Percentiles rank a stretch among this genome's conserved stretches.
phyloP scores from a whole-genome alignment of 1,284 basidiomycete species.

The Stygiomarasmius scandens region DNA sequence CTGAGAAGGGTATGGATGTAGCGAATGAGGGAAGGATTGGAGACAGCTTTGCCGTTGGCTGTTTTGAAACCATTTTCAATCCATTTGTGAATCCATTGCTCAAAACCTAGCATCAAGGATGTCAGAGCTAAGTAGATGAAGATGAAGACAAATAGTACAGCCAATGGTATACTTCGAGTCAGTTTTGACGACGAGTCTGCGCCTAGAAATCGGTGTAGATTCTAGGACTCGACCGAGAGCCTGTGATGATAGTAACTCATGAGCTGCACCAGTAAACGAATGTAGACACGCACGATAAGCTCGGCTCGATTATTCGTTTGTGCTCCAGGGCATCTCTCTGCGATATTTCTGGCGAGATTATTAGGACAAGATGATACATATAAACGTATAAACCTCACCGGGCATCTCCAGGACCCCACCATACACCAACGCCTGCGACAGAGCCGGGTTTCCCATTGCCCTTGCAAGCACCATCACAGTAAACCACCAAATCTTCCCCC shows the following conservation, averaged over 20 bases:
- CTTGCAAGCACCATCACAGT: slow-evolving; percentile 66
- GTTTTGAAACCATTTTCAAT: slow-evolving; percentile 43
- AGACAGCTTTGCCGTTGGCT: slow-evolving; percentile 44
- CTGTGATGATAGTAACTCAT: slow-evolving; percentile 29
- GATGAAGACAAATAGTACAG: slow-evolving; percentile 35
- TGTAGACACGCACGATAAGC: slow-evolving; percentile 51
- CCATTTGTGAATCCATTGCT: slow-evolving; percentile 57
- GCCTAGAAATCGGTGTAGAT: slow-evolving; percentile 42
- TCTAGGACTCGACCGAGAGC: slow-evolving; percentile 65
- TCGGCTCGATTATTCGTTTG: slow-evolving; percentile 79
- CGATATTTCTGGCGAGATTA: slow-evolving; percentile 47
- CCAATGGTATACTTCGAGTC: slow-evolving; percentile 66
- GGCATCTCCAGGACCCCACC: slow-evolving; percentile 54
- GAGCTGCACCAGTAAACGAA: background rate
- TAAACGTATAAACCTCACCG: slow-evolving; percentile 35
- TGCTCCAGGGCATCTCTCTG: slow-evolving; percentile 63
- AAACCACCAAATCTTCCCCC: slow-evolving; percentile 43
- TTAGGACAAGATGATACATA: background rate
- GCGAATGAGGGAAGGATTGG: slow-evolving; percentile 55
- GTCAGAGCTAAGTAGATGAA: slow-evolving; percentile 8
- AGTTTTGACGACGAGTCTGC: slow-evolving; percentile 55
- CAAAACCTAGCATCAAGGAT: slow-evolving; percentile 41
- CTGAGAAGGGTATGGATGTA: slow-evolving; percentile 52
- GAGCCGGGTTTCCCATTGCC: slow-evolving; percentile 55
- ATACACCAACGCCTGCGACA: slow-evolving; percentile 60